phyloP scores from a whole-genome alignment of 2,329 filamentous ascomycete genomes.

The Trichoderma sp. region DNA sequence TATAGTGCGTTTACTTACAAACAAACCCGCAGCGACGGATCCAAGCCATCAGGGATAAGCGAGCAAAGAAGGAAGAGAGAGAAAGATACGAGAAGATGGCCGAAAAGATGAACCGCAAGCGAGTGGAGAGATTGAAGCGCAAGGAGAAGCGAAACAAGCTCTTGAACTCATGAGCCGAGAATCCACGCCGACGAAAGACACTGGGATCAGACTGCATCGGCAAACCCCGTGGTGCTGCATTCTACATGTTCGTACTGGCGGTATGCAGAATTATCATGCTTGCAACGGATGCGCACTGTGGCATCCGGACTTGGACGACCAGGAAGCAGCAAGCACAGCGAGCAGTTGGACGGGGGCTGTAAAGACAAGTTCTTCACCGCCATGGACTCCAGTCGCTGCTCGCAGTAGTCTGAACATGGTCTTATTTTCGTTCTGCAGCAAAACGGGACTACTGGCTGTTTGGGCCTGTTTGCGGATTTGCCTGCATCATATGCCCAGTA shows the following conservation, averaged over 20 bases:
- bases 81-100: slow-evolving; percentile 92
- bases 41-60: slow-evolving; percentile 79
- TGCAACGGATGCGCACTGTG: not conserved
- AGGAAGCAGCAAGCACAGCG: not conserved
- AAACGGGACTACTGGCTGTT: not conserved
- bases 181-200: slow-evolving; percentile 1
- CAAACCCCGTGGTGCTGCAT: not conserved
- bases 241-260: not conserved
- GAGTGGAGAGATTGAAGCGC: slow-evolving; percentile 88
- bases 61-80: slow-evolving; percentile 87
- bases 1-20: not conserved
- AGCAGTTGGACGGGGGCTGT: not conserved
- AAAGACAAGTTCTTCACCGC: slow-evolving; percentile 14
- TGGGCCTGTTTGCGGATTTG: not conserved
- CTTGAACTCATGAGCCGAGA: slow-evolving; percentile 59
- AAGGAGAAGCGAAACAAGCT: slow-evolving; percentile 96
- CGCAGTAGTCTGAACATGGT: not conserved
- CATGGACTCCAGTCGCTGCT: not conserved
- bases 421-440: not conserved
- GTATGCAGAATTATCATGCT: not conserved
- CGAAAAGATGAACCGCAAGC: slow-evolving; percentile 96
- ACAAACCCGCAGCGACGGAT: slow-evolving; percentile 63
- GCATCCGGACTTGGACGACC: not conserved
- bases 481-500: not conserved
- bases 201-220: not conserved